Base-by-base conservation (phyloP, 495 filamentous ascomycete species). In the Neurospora sp. region DNA sequence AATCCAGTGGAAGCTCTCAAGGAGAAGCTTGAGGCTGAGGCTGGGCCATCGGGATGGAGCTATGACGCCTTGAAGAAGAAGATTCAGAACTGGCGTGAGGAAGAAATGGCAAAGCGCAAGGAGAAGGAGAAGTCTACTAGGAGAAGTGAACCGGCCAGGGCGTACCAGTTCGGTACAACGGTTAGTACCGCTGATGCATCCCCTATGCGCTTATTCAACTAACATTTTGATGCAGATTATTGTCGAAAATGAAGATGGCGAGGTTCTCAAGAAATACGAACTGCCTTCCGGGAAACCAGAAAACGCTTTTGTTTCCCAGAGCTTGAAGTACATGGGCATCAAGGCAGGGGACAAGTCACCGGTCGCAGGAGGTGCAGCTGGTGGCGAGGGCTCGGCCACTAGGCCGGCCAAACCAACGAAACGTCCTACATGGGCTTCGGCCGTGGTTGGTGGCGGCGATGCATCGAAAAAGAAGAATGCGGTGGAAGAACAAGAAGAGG, bases 201-300 rank as follows among this genome's bases (percentile, higher is more conserved):
- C 54, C 31, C 54, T 35, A 35, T 66, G 27, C 54, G 54, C 11
- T 27, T 18, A 4, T 46, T 38, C 35, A 69, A 39, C 78, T 81
- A 75, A 82, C 76, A 46, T 5, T 31, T 12, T 54, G 5, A 39
- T 18, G 44, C 78, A 90, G 80, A 95, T 99, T 76, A 98, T 99
- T 78, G 94, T 99, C 18, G 96, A 99, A 82, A 94, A 99, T 77
- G 94, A 95, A 80, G 92, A 97, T 79, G 96, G 96, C 39, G 96
- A 99, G 78, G 96, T 99, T 14, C 89, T 99, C 80, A 96, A 97
- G 85, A 97, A 96, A 73, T 98, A 97, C 80, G 93, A 97, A 71
- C 90, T 98, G 39, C 92, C 94, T 12, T 77, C 85, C 5, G 78
- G 81, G n/a, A 81, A 79, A 37, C 71, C 75, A 5, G 75, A 82